Evolutionary conservation across 2,329 filamentous ascomycete genomes (phyloP).

Genomic region (Hypoxylon sp.): DNA sequence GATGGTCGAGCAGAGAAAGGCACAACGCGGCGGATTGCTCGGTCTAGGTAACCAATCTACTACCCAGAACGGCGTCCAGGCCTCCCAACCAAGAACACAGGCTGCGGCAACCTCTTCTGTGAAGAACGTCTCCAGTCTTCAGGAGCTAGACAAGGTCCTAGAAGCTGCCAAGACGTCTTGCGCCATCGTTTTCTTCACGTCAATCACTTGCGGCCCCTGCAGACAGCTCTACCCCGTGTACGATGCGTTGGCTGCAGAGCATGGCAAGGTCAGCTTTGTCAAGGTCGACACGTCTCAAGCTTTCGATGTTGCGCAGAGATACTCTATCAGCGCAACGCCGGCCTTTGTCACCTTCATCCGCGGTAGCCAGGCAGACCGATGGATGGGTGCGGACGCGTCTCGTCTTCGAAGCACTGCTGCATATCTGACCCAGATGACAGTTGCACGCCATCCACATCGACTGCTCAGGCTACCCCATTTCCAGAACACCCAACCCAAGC

Average conservation of each 20-base stretch:
- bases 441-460: conserved; percentile 78
- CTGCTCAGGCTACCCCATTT: conserved; percentile 75
- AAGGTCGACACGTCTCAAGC: conserved; percentile 81
- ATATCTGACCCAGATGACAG: conserved; percentile 76
- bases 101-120: conserved; percentile 53
- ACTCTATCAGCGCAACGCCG: conserved; percentile 77
- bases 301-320: conserved; percentile 69
- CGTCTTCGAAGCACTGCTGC: conserved; percentile 75
- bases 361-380: conserved; percentile 78
- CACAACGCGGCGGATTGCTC: conserved; percentile 59
- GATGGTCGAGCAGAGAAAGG: conserved; percentile 58
- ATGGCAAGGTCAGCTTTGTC: conserved; percentile 74
- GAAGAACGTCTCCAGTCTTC: conserved; percentile 64
- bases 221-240: conserved; percentile 83
- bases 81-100: conserved; percentile 24
- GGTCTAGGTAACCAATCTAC: conserved; percentile 50
- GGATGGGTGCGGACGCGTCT: conserved; percentile 77
- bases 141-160: conserved; percentile 68
- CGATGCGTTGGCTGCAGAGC: conserved; percentile 78
- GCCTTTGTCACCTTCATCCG: conserved; percentile 87
- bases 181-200: conserved; percentile 91
- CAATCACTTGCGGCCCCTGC: conserved; percentile 84
- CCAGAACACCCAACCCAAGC: conserved; percentile 66
- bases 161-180: conserved; percentile 68
- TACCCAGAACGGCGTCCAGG: conserved; percentile 48